phyloP scores from a whole-genome alignment of 2,329 filamentous ascomycete species.

The Diplodia corticola region DNA sequence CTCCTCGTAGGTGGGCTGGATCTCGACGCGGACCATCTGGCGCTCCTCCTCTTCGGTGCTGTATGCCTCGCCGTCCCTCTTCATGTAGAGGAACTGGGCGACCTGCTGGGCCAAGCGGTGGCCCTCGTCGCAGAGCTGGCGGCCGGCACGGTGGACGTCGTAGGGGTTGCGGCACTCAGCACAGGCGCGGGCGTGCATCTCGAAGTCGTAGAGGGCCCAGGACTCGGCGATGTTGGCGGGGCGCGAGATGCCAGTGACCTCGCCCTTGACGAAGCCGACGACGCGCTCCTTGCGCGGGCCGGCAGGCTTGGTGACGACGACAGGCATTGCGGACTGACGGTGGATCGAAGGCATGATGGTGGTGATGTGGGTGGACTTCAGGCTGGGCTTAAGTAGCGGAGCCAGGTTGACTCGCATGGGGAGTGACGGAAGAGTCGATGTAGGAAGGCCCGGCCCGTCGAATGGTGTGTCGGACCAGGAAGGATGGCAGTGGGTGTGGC shows the following conservation, averaged over 20 bases:
- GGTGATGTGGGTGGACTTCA: constrained; percentile 1
- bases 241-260: constrained; percentile 43
- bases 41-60: constrained; percentile 35
- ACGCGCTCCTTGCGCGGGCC: constrained; percentile 34
- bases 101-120: constrained; percentile 48
- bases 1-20: constrained; percentile 43
- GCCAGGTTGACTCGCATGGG: constrained; percentile 11
- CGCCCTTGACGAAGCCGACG: constrained; percentile 40
- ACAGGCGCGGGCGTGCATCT: constrained; percentile 49
- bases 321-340: constrained; percentile 33
- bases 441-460: constrained; percentile 2
- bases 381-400: constrained; percentile 10
- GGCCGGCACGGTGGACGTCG: constrained; percentile 42
- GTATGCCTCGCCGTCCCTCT: constrained; percentile 33
- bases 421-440: background rate
- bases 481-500: background rate
- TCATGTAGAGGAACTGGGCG: constrained; percentile 40
- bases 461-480: constrained; percentile 5
- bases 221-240: constrained; percentile 45
- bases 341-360: constrained; percentile 21
- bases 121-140: constrained; percentile 46
- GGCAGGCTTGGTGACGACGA: constrained; percentile 31
- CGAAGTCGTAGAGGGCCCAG: constrained; percentile 51
- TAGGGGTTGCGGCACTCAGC: constrained; percentile 47
- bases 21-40: constrained; percentile 48